Percentiles rank a stretch among this genome's conserved stretches.
phyloP scores from a whole-genome alignment of 2,329 filamentous ascomycete species.

The Diaporthe destruens region DNA sequence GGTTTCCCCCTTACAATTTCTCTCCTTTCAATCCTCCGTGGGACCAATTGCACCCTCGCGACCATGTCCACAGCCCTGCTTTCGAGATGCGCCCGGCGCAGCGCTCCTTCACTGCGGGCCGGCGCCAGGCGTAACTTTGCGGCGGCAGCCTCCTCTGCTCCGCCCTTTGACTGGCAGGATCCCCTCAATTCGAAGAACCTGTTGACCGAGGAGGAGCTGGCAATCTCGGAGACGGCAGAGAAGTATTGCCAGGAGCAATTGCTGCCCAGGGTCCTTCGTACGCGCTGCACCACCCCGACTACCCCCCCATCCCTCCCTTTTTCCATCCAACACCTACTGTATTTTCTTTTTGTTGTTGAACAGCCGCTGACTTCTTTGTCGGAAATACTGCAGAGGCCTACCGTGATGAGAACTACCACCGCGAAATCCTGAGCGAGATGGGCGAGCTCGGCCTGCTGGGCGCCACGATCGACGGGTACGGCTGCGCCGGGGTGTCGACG shows the following conservation, averaged over 20 bases:
- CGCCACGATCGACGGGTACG: conserved; percentile 85
- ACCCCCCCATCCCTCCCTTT: neutral
- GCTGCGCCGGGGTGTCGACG: conserved; percentile 83
- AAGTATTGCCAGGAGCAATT: conserved; percentile 94
- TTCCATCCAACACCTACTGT: neutral
- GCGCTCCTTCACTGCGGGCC: conserved; percentile 36
- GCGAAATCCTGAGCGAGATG: conserved; percentile 86
- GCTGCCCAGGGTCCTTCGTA: conserved; percentile 87
- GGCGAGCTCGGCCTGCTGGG: conserved; percentile 85
- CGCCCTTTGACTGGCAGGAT: conserved; percentile 89
- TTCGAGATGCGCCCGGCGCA: conserved; percentile 38
- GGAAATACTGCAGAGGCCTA: conserved; percentile 56
- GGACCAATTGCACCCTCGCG: conserved; percentile 25
- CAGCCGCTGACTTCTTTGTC: conserved; percentile 6
- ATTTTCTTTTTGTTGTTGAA: neutral
- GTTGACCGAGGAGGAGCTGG: conserved; percentile 89
- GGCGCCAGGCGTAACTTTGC: conserved; percentile 40
- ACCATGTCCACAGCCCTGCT: conserved; percentile 40
- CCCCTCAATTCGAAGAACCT: conserved; percentile 81
- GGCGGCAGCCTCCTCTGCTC: conserved; percentile 47
- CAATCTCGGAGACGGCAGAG: conserved; percentile 90
- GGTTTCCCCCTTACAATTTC: neutral
- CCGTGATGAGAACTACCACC: conserved; percentile 85
- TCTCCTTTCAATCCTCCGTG: neutral
- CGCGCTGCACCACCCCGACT: conserved; percentile 47